These are phyloP conservation scores for Neurospora cerealis DNA, from an alignment of 495 filamentous ascomycete genomes.

Conservation along the genomic window DNA sequence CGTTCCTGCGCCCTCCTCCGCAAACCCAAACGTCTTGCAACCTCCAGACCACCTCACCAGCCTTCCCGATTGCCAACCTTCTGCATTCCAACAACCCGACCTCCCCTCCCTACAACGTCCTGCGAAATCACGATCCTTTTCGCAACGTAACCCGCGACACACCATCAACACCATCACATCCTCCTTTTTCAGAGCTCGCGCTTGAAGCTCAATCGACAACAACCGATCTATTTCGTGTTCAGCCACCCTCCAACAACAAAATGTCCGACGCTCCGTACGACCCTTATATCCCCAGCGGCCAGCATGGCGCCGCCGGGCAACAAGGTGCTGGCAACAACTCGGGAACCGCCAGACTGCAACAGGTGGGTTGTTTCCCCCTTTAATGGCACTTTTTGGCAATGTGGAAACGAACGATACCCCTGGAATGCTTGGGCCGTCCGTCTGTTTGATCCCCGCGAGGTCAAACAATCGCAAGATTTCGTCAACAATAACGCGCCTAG, in stretches of 20 bases:
- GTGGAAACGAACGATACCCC: not conserved
- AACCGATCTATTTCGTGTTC: not conserved
- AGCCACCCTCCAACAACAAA: constrained; percentile 4
- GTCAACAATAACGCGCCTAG: not conserved
- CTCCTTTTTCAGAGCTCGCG: constrained; percentile 1
- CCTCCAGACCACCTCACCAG: constrained; percentile 5
- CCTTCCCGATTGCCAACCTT: constrained; percentile 12
- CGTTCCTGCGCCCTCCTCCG: constrained; percentile 19
- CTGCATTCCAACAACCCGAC: constrained; percentile 9
- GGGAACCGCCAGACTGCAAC: constrained; percentile 52
- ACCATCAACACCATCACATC: not conserved
- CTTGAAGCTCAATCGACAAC: not conserved
- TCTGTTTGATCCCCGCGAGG: not conserved
- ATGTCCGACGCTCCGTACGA: constrained; percentile 76
- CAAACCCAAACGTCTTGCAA: constrained; percentile 18
- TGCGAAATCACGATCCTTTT: constrained; percentile 6
- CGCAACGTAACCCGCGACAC: constrained; percentile 3
- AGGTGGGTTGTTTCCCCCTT: constrained; percentile 48
- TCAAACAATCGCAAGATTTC: not conserved
- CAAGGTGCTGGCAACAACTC: constrained; percentile 24
- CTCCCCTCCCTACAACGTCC: constrained; percentile 8
- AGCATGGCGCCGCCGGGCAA: constrained; percentile 31
- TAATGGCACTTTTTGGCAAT: not conserved
- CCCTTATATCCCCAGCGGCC: constrained; percentile 75
- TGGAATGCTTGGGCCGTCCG: not conserved